Evolutionary conservation across 176 grass and related monocot genomes (phyloP), one percentile per base, ranked within the genome.

Genomic region (Bolboschoenus planiculmis): DNA sequence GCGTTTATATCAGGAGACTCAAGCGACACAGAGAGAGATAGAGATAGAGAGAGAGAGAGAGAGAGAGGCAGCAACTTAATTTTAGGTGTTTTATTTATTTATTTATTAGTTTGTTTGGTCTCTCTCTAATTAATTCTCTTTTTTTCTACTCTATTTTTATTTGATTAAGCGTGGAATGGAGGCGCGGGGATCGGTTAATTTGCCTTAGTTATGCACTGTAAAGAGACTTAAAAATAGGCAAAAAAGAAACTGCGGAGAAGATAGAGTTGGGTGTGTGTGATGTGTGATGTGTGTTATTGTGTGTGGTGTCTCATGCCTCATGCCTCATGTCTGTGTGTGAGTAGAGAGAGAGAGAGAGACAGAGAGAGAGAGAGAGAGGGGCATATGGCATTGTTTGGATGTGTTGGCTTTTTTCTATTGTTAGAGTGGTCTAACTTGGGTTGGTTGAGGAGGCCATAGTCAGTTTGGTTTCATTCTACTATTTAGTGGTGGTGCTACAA

Each of bases 151-250:
- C 36, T 62, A 63, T 82, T 82, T 63, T 56, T 56, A 58, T 82
- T 63, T 63, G 27, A 65, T 15, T 82, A 82, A 82, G 33, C 58
- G 14, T 27, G 60, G 20, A 48, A 62, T 82, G 29, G 58, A 82
- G 13, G 79, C 33, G 39, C 16, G 18, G 33, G 13, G 2, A 60
- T 36, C 78, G 78, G 34, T 79, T 78, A n/a, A 34, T 56, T 60
- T 58, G 21, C 30, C 27, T 80, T 58, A 63, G 56, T 81, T 81
- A 43, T 47, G 58, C 79, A 20, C 57, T 65, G 60, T 63, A 82
- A 82, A 65, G 58, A 64, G 35, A 82, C 54, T 65, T 82, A 82
- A 81, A 82, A 65, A 65, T 82, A 82, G 78, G 54, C 37, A 60
- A 65, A 81, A 62, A 18, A 60, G 36, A 82, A 82, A 81, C 79